Evolutionary conservation across 371 early-diverging fungal species (phyloP), one percentile per base, ranked within the genome.

Genomic region (Apophysomyces ossiformis): DNA sequence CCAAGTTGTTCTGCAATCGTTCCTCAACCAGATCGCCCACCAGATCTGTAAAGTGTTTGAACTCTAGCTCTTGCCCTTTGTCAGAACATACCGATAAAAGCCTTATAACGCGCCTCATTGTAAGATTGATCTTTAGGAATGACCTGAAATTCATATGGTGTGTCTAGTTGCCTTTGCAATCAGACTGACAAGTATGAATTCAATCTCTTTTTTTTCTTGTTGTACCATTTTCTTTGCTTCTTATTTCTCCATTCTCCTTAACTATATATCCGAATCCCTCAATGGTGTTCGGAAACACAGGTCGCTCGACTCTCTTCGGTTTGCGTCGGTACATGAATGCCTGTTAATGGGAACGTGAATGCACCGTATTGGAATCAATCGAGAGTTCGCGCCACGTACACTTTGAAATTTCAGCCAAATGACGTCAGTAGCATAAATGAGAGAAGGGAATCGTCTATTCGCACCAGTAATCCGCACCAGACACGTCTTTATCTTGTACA

Each of bases 31-130:
- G 50, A 60, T 82, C 76, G 21, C 76, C 79, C 35, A 82, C 60
- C 4, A 82, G 63, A 44, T 69, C 82, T 82, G 64, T 43, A 8
- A 8, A 47, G 11, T 35, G 43, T 12, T 45, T 7, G 36, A 21
- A 15, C 45, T 18, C 11, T 56, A 13, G 35, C 6, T 12, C 6
- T 13, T 26, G 8, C 21, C 21, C 9, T 9, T 32, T 44, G 18
- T 62, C 39, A 32, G 16, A 13, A 65, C 59, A 21, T 76, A 78
- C 83, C 57, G 15, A 78, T 76, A 37, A 83, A 78, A 1, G 67
- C 75, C n/a, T 71, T 58, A 18, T 83, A 83, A 36, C 80, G 67
- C 3, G 65, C 56, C 64, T 83, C 77, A 54, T 83, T 83, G 58
- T 80, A 78, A 32, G 61, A 21, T 37, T 72, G 68, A 60, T 83